A percentile compares a stretch with the other conserved stretches of the same genome.
Evolutionary conservation across 768 basidiomycete genomes (phyloP).

Genomic region (Tylopilus vinaceipallidus): DNA sequence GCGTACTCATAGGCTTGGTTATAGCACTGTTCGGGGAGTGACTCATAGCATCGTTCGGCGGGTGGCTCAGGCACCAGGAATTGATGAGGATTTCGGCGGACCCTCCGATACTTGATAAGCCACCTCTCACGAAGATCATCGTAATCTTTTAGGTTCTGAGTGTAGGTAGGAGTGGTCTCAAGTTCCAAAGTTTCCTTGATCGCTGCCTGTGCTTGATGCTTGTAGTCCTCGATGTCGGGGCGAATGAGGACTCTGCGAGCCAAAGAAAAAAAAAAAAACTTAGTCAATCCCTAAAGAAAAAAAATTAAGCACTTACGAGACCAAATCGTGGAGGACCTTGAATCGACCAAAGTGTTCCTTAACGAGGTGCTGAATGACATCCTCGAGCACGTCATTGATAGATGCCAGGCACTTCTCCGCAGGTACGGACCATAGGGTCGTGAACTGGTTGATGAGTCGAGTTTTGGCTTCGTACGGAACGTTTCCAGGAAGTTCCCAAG

Average conservation of each 20-base stretch:
- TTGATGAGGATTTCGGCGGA: slow-evolving; percentile 3
- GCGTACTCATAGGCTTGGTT: too few relatives aligned
- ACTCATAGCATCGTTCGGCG: too few relatives aligned
- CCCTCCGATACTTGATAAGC: slow-evolving; percentile 24
- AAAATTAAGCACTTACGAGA: slow-evolving; percentile 39
- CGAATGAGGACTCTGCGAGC: slow-evolving; percentile 29
- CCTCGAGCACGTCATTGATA: slow-evolving; percentile 32
- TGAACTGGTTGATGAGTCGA: slow-evolving; percentile 35
- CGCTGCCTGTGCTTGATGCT: slow-evolving; percentile 18
- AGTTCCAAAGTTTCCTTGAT: slow-evolving; percentile 36
- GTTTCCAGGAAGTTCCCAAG: slow-evolving; percentile 43
- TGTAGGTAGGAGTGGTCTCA: slow-evolving; percentile 41
- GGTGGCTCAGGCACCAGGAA: too few relatives aligned
- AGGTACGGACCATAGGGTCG: slow-evolving; percentile 37
- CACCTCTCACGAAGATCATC: slow-evolving; percentile 21
- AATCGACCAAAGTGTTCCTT: slow-evolving; percentile 42
- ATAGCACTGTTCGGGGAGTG: too few relatives aligned
- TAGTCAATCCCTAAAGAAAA: too few relatives aligned
- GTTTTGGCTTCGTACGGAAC: slow-evolving; percentile 41
- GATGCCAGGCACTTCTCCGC: slow-evolving; percentile 33
- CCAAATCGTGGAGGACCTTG: slow-evolving; percentile 29
- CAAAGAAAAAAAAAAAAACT: too few relatives aligned
- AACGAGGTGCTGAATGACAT: slow-evolving; percentile 29
- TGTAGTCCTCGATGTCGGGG: slow-evolving; percentile 29
- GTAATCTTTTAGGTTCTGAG: slow-evolving; percentile 32